Percentiles rank a stretch among this genome's conserved stretches.
phyloP scores from a whole-genome alignment of 2,329 filamentous ascomycete genomes.

The Helotiales sp. region DNA sequence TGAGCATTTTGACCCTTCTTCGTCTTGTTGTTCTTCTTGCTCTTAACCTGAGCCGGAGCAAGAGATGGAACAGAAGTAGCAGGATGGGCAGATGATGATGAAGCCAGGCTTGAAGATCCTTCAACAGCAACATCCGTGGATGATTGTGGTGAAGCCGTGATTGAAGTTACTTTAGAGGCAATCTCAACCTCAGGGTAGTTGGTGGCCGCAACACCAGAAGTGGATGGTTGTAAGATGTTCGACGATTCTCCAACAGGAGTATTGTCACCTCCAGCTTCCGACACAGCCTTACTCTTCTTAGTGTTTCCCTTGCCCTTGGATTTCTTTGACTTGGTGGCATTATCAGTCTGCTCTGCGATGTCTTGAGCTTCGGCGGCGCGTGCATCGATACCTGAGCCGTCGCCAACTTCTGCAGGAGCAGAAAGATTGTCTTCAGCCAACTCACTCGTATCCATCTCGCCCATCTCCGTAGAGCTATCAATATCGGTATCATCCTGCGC shows the following conservation, averaged over 20 bases:
- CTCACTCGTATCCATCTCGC: not conserved
- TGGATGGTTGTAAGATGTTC: not conserved
- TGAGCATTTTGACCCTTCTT: not conserved
- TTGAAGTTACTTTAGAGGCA: not conserved
- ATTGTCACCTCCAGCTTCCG: not conserved
- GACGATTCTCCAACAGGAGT: not conserved
- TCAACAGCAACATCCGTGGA: not conserved
- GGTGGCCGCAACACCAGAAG: not conserved
- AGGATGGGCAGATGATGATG: not conserved
- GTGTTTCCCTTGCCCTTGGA: not conserved
- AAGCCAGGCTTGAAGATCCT: not conserved
- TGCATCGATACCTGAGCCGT: not conserved
- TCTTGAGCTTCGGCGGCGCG: not conserved
- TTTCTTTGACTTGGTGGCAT: not conserved
- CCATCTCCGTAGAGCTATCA: not conserved
- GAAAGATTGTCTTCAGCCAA: not conserved
- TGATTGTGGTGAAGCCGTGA: not conserved
- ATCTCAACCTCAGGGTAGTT: not conserved
- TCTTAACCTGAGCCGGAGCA: not conserved
- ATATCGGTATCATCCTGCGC: not conserved
- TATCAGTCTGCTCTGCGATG: not conserved
- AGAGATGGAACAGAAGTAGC: not conserved
- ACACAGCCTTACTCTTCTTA: not conserved
- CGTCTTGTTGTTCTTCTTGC: conserved; percentile 12
- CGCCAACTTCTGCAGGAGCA: not conserved